Evolutionary conservation across 352 stramenopile genomes (phyloP), one percentile per base, ranked within the genome.

Genomic region (Pythium dissimile): DNA sequence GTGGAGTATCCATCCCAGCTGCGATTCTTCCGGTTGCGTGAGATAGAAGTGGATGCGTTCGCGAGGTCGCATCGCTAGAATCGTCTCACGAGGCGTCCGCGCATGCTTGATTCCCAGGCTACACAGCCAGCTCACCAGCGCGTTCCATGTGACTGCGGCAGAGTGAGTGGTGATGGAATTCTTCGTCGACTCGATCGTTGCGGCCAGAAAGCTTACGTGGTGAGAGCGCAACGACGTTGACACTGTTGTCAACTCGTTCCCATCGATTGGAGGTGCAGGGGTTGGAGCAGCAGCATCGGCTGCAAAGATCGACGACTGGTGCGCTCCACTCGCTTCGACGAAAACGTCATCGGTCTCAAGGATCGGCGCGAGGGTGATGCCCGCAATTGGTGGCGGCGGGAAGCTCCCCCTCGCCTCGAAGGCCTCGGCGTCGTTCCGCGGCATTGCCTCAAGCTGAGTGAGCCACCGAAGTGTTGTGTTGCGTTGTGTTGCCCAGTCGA

Each of bases 41-140:
- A 86, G 46, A 45, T 80, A 80, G 26, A 80, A 80, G 8, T 71
- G 48, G 27, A 74, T 43, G 2, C 71, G 66, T 13, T 32, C n/a
- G 27, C 53, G 66, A 24, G 50, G 59, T 2, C 53, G 35, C 75
- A 86, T 78, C 1, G 48, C 58, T 16, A 55, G 66, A 34, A 86
- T 54, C 0, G 48, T 31, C 9, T 71, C 48, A 5, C 51, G 60
- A 13, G 64, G 54, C 0, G 47, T 55, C 30, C 59, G 55, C 1
- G 44, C 43, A 58, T 58, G 47, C 16, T 44, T 52, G 18, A 11
- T 37, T 5, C 60, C 60, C 7, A 67, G 43, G 2, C 30, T 21
- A 3, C 18, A 30, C 18, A 66, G 20, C 15, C 18, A 11, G 11
- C 27, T 27, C 0, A 54, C 16, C 1, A 60, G 37, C 8, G 43